A percentile compares a stretch with the other conserved stretches of the same genome.
phyloP scores from a whole-genome alignment of 352 stramenopile genomes.

The Globisporangium sylvaticum region DNA sequence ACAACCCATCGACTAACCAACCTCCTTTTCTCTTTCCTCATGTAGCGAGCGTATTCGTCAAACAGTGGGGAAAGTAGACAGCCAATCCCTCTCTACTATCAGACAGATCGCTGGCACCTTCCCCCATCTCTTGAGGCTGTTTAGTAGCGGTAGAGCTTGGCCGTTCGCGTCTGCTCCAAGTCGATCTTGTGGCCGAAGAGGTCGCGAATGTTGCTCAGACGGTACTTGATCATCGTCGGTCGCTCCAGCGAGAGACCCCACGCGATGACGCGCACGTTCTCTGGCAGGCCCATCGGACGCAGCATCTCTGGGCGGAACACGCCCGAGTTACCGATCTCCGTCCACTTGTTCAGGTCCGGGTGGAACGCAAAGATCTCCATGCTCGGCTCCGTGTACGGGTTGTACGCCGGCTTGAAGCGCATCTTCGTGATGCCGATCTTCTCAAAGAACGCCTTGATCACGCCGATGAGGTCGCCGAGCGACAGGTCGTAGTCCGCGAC shows the following conservation, averaged over 20 bases:
- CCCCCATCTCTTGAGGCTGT: background rate
- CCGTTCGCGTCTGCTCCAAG: conserved; percentile 93
- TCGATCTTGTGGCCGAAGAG: conserved; percentile 99
- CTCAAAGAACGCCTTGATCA: conserved; percentile 99
- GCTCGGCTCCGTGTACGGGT: conserved; percentile 99
- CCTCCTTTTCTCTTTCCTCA: too few relatives aligned
- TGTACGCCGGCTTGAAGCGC: conserved; percentile 99
- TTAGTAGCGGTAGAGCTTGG: conserved; percentile 87
- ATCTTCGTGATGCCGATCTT: conserved; percentile 98
- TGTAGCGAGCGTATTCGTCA: too few relatives aligned
- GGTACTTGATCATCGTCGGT: conserved; percentile 99
- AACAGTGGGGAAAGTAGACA: background rate
- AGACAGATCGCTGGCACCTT: background rate
- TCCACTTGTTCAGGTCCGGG: conserved; percentile 99
- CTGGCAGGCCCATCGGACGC: conserved; percentile 96
- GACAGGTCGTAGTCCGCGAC: conserved; percentile 98
- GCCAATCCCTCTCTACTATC: background rate
- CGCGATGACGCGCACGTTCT: conserved; percentile 99
- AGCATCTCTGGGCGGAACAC: conserved; percentile 99
- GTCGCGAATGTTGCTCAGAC: conserved; percentile 99
- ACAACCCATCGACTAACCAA: background rate
- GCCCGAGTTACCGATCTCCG: conserved; percentile 98
- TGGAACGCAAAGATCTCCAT: conserved; percentile 99
- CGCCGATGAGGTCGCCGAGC: conserved; percentile 98
- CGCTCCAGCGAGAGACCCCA: conserved; percentile 99